Evolutionary conservation across 371 early-diverging fungal genomes (phyloP).

Genomic region (Mycotypha africana): DNA sequence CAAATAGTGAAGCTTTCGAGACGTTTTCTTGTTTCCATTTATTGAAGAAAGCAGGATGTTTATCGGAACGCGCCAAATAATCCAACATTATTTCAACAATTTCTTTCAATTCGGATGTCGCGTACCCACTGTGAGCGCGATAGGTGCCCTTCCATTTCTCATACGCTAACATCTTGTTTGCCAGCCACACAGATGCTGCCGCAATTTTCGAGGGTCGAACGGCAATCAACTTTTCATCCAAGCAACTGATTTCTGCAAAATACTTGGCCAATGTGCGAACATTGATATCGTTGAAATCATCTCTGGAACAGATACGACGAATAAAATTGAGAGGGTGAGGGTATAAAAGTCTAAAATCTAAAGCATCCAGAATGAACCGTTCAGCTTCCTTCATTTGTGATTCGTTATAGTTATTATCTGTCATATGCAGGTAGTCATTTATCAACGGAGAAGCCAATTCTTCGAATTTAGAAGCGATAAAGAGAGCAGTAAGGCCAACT

Average conservation of each 20-base stretch:
- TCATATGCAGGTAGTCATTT: conserved; percentile 74
- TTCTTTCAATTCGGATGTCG: conserved; percentile 56
- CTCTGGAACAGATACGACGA: conserved; percentile 85
- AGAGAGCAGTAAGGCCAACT: conserved; percentile 92
- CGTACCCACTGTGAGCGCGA: conserved; percentile 72
- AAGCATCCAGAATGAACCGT: conserved; percentile 77
- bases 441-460: conserved; percentile 84
- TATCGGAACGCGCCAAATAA: conserved; percentile 48
- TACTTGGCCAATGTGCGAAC: conserved; percentile 94
- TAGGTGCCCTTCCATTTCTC: conserved; percentile 75
- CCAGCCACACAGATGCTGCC: conserved; percentile 82
- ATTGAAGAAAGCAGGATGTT: conserved; percentile 64
- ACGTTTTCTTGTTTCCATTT: conserved; percentile 77
- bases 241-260: conserved; percentile 90
- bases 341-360: conserved; percentile 80
- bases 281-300: conserved; percentile 76
- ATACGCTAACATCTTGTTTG: conserved; percentile 79
- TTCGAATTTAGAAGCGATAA: conserved; percentile 97
- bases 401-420: no score
- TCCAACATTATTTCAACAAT: conserved; percentile 64
- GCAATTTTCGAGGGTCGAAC: conserved; percentile 79
- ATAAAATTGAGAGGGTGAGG: conserved; percentile 90
- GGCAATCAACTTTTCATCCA: conserved; percentile 80
- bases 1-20: conserved; percentile 76
- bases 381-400: no score